Percentiles rank a stretch among this genome's conserved stretches.
These are phyloP conservation scores for Auriscalpium orientale DNA, from an alignment of 768 basidiomycete species.

Conservation along the genomic window DNA sequence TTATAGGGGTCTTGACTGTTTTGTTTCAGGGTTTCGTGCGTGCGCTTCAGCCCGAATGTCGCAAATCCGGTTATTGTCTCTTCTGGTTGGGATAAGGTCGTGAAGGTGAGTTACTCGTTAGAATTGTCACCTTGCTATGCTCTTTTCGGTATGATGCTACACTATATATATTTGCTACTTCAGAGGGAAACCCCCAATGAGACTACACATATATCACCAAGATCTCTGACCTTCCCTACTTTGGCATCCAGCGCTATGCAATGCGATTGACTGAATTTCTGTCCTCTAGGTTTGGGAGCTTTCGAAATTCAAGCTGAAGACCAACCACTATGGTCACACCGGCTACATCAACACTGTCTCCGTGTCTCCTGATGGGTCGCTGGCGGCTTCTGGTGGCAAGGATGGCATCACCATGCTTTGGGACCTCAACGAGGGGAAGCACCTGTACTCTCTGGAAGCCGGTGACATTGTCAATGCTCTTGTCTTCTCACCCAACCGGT, in stretches of 20 bases:
- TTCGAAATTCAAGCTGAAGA: constrained; percentile 99
- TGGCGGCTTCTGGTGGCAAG: constrained; percentile 98
- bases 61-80: constrained; percentile 98
- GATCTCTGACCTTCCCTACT: constrained; percentile 46
- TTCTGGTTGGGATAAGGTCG: constrained; percentile 99
- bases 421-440: constrained; percentile 99
- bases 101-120: constrained; percentile 65
- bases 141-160: constrained; percentile 32
- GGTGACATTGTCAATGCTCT: constrained; percentile 98
- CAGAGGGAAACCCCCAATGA: constrained; percentile 51
- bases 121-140: background rate
- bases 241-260: background rate
- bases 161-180: constrained; percentile 38
- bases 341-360: constrained; percentile 99
- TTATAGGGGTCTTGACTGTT: background rate
- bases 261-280: background rate
- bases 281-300: constrained; percentile 91
- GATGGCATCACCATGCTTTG: constrained; percentile 99
- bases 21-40: constrained; percentile 84
- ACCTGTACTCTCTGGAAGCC: constrained; percentile 98
- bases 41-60: constrained; percentile 98
- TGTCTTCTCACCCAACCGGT: constrained; percentile 99
- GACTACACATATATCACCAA: constrained; percentile 55
- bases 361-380: constrained; percentile 97
- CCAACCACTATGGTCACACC: constrained; percentile 99